Evolutionary conservation across 306 rosid genomes (phyloP).

Genomic region (Carpinus viminea): DNA sequence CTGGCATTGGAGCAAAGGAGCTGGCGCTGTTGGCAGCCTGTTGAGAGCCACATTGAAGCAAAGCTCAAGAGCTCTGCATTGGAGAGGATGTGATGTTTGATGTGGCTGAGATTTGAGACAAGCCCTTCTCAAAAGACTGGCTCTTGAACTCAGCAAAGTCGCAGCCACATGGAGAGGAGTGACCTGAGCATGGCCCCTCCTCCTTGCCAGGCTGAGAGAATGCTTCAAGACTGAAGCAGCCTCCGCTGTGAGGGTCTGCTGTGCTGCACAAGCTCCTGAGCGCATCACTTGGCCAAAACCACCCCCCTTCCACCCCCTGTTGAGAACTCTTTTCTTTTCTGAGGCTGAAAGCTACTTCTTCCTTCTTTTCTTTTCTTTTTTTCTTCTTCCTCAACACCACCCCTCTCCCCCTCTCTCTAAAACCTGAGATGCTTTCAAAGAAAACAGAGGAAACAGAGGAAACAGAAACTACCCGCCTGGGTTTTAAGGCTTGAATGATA

Average conservation of each 20-base stretch:
- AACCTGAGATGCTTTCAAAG: constrained; percentile 16
- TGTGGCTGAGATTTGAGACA: constrained; percentile 77
- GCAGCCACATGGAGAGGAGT: constrained; percentile 93
- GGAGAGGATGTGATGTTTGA: constrained; percentile 66
- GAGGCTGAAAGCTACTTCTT: constrained; percentile 15
- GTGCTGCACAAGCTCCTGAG: constrained; percentile 78
- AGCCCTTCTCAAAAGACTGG: constrained; percentile 62
- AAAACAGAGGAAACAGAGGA: constrained; percentile 6
- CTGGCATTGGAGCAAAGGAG: constrained; percentile 56
- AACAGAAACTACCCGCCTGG: constrained; percentile 13
- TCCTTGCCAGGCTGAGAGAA: constrained; percentile 73
- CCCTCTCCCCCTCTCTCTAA: constrained; percentile 25
- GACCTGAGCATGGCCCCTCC: constrained; percentile 96
- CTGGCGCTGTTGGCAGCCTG: constrained; percentile 71
- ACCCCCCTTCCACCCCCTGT: constrained; percentile 55
- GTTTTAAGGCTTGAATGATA: constrained; percentile 24
- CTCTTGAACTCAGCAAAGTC: constrained; percentile 63
- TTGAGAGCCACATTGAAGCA: constrained; percentile 98
- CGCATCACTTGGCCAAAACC: constrained; percentile 77
- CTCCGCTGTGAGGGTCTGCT: constrained; percentile 98
- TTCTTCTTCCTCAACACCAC: constrained; percentile 33
- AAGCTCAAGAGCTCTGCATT: constrained; percentile 93
- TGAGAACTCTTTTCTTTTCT: constrained; percentile 14
- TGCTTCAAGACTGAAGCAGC: constrained; percentile 92
- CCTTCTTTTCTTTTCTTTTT: constrained; percentile 14